Evolutionary conservation across 2,329 filamentous ascomycete species (phyloP), one percentile per base, ranked within the genome.

Genomic region (Magnaporthales sp.): DNA sequence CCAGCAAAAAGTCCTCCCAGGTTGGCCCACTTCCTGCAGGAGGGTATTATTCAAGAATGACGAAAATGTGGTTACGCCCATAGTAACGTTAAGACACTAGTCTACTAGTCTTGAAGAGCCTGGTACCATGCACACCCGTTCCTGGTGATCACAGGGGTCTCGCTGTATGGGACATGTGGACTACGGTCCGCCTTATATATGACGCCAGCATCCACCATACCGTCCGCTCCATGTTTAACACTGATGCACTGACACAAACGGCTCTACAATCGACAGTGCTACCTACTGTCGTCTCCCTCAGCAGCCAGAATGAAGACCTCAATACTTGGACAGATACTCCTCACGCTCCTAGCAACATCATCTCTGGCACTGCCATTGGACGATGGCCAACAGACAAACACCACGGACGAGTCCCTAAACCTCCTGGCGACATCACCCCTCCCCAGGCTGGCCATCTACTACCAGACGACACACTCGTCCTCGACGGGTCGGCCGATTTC

Each of bases 391-490:
- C 22, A 7, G n/a, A 22, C 22, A 58, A 58, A 10, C n/a, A 26
- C 54, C 2, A 58, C 54, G 22, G 11, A n/a, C 8, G 54, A n/a
- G 3, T n/a, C 22, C 10, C 13, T 8, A 11, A 22, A 58, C 8
- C n/a, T 26, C 8, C n/a, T 26, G 13, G 54, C 22, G 3, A 22
- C 24, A 9, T 58, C 54, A 22, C 24, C 54, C 2, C 75, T 80
- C 29, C 83, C 79, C 65, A 81, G 83, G 22, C 76, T 85, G 31
- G 79, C 84, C 51, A 76, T 80, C 63, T 85, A 85, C 75, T 83
- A 83, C 74, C 84, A 86, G 72, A 86, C 84, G 0, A 84, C 83
- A 32, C 83, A 86, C 72, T 77, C 81, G 69, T 70, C 72, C 7
- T 67, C 71, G 0, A 64, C 62, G 22, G 79, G 79, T 46, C 75